A percentile compares a stretch with the other conserved stretches of the same genome.
These are phyloP conservation scores for Boletus pseudo-olivaceus DNA, from an alignment of 768 basidiomycete genomes.

Conservation along the genomic window DNA sequence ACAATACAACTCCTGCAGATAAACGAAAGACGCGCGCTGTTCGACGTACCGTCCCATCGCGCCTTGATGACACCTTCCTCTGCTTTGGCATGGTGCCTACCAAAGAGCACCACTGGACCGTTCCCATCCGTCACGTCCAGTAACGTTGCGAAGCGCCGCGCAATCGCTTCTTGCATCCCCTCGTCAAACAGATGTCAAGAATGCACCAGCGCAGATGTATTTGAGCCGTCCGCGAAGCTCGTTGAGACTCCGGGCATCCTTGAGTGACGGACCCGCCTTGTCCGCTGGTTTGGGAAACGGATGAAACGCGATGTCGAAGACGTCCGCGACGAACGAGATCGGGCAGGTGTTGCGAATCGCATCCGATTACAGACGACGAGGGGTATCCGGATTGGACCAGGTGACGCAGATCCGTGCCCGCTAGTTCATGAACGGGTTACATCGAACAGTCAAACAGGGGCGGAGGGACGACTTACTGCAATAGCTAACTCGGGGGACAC, in stretches of 20 bases:
- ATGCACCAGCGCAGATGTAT: background rate
- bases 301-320: background rate
- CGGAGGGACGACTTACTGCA: background rate
- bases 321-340: background rate
- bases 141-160: background rate
- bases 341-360: background rate
- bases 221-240: background rate
- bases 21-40: no score
- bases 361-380: background rate
- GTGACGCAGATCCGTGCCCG: constrained; percentile 5
- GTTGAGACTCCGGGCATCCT: background rate
- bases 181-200: background rate
- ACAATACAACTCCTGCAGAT: no score
- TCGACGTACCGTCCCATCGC: background rate
- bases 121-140: background rate
- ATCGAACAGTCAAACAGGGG: background rate
- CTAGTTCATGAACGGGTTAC: background rate
- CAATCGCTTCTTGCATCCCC: background rate
- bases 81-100: background rate
- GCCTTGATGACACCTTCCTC: background rate
- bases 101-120: background rate
- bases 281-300: background rate
- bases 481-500: background rate
- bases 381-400: background rate
- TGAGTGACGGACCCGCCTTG: background rate